Evolutionary conservation across 2,329 filamentous ascomycete genomes (phyloP), one percentile per base, ranked within the genome.

Genomic region (Botryosphaeria dothidea): DNA sequence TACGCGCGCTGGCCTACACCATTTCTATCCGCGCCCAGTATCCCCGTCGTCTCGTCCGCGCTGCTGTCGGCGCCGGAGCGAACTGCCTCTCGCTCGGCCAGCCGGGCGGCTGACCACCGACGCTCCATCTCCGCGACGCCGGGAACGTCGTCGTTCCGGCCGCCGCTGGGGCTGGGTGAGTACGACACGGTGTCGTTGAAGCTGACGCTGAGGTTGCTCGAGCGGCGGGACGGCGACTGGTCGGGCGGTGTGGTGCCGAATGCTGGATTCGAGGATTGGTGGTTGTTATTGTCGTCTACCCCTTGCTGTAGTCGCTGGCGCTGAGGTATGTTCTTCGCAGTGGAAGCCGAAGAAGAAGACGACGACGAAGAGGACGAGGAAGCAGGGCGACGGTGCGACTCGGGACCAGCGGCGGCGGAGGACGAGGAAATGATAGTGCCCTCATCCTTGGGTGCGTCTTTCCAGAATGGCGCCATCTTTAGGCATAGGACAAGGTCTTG

Each of bases 11-110:
- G 36, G 2, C 60, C 60, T 7, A 36, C 19, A 15, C 62, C 62
- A 27, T 64, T 64, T 8, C 38, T 34, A 8, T 57, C 51, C 38
- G 62, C 49, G 17, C 62, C 34, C 52, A 65, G 29, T 27, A 65
- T 65, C 1, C 52, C 62, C 31, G 52, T 65, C 31, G 62, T 65
- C 45, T 65, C 62, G n/a, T 65, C 62, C 6, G 62, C 62, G 31
- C 62, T 65, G 52, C 27, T n/a, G 6, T 27, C 36, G 15, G 1
- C 15, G 36, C 31, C 15, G 17, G 31, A n/a, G 5, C 17, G 38
- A 7, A 13, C 38, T 13, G 31, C 31, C 4, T 31, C 17, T 6
- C 31, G 21, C 4, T 52, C 21, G n/a, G 17, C 48, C 21, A 52
- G 25, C 9, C 45, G 31, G 25, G 38, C 48, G 6, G 25, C 46